Base-by-base conservation (phyloP, 495 filamentous ascomycete genomes). In the Pyrenopolyporus hunteri region DNA sequence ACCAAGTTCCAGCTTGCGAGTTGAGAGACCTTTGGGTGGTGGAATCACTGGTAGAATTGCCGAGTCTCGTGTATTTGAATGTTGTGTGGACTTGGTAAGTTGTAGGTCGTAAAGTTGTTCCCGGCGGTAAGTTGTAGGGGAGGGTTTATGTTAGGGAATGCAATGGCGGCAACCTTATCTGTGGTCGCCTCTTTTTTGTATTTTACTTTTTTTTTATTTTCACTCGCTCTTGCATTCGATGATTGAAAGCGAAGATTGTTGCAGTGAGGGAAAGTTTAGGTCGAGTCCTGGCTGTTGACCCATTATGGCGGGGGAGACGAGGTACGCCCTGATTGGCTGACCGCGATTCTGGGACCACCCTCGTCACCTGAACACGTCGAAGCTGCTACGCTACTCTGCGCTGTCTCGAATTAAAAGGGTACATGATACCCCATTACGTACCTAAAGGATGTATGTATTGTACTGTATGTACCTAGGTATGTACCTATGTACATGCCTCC, bases 281-380 rank as follows among this genome's bases (percentile, higher is more conserved):
- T 62, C 57, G 57, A 62, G 63, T 66, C 57, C 57, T 39, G 28
- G 57, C 47, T 66, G 51, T 57, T 53, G 23, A 46, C 28, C 43
- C 16, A 49, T 35, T 9, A 57, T 66, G 63, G 63, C 63, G 63
- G 63, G 63, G 63, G 52, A 66, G 40, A 28, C 16, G 4, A 53
- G 29, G 31, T 11, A n/a, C 9, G 1, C 13, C 7, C 6, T 65
- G 39, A 66, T 66, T 66, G 63, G 63, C 16, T 45, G 36, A 49
- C 63, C 57, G 9, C 42, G 32, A 47, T 33, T 66, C 52, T 62
- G 63, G 63, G 58, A 65, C 62, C 56, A 49, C 62, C 55, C 56
- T 59, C 51, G 62, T 65, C 62, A 65, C 62, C 62, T 65, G 62
- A 65, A 65, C 62, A 65, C 62, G 62, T 65, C 62, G 60, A 65